Evolutionary conservation across 768 basidiomycete species (phyloP).

Genomic region (Phanerochaete carnosa): DNA sequence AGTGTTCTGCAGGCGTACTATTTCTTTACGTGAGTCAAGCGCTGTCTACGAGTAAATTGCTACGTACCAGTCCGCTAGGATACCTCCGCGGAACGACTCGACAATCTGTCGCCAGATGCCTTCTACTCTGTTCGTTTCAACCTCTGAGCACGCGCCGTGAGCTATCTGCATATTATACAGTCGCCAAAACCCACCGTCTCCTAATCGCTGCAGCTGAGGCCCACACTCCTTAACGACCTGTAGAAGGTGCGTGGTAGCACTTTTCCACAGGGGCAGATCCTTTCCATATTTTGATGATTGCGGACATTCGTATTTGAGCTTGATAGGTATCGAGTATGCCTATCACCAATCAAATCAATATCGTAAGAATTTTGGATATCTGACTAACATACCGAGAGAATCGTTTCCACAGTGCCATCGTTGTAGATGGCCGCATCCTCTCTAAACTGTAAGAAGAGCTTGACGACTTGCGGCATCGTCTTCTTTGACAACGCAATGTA

Average conservation of each 20-base stretch:
- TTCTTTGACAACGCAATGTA: conserved; percentile 91
- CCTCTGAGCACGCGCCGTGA: conserved; percentile 32
- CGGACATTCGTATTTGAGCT: conserved; percentile 94
- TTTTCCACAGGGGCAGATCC: conserved; percentile 91
- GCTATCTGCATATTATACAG: not conserved
- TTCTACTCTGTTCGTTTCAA: conserved; percentile 65
- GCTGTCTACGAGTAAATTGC: not conserved
- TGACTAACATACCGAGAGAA: conserved; percentile 67
- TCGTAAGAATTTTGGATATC: not conserved
- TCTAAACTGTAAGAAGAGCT: conserved; percentile 71
- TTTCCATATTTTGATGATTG: conserved; percentile 86
- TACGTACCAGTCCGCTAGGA: conserved; percentile 80
- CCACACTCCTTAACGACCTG: conserved; percentile 68
- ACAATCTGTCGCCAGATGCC: conserved; percentile 84
- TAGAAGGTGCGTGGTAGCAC: conserved; percentile 80
- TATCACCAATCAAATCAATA: conserved; percentile 23
- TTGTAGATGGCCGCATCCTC: conserved; percentile 58
- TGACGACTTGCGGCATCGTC: conserved; percentile 78
- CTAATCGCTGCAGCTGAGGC: conserved; percentile 46
- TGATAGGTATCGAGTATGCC: conserved; percentile 90
- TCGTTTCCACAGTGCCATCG: conserved; percentile 82
- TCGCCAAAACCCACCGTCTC: conserved; percentile 37
- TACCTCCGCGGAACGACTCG: conserved; percentile 77
- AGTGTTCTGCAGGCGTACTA: conserved; percentile 57
- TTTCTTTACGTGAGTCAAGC: not conserved